Evolutionary conservation across 2,329 filamentous ascomycete genomes (phyloP), one percentile per base, ranked within the genome.

Genomic region (Pyrenochaeta sp.): DNA sequence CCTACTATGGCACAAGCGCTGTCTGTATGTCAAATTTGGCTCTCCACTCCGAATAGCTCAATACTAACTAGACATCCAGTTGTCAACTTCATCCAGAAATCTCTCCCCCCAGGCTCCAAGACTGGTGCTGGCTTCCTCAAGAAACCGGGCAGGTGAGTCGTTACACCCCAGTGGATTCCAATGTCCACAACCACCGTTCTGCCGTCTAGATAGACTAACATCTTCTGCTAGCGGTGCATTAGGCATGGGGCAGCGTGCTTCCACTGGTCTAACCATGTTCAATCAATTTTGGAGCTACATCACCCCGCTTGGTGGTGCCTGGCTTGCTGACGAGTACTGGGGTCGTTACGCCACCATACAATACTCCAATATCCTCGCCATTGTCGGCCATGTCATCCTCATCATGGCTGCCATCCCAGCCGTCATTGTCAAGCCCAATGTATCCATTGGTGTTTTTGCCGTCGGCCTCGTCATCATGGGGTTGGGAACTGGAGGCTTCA

Each of bases 401-500:
- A 80, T 85, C 51, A 75, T 77, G 51, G 86, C 85, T 3, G 85
- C 85, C 0, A 77, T 85, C 11, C 85, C 85, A 0, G 60, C 64
- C 1, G 75, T 84, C 33, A 77, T 87, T 21, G 73, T 80, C 15
- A 72, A 80, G 50, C 69, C 73, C 7, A 79, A 82, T 14, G 78
- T 78, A 31, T 82, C 82, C 39, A 68, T 87, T 30, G 79, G 77
- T 35, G 81, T 84, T 11, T 82, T 87, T 64, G 72, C 84, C 39
- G 75, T 79, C n/a, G 77, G 85, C 4, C 81, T 87, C 53, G 78
- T 90, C 59, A 71, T 89, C 53, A 87, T 90, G 56, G 87, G 87
- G 46, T 70, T 89, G 6, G 87, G 87, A 27, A 88, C 86, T 2
- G 87, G 87, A 64, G 86, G 87, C 58, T 89, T 90, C 79, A 90